A percentile compares a stretch with the other conserved stretches of the same genome.
Conservation (phyloP, 2,329 filamentous ascomycete genomes). For the Xylaria multiplex region DNA sequence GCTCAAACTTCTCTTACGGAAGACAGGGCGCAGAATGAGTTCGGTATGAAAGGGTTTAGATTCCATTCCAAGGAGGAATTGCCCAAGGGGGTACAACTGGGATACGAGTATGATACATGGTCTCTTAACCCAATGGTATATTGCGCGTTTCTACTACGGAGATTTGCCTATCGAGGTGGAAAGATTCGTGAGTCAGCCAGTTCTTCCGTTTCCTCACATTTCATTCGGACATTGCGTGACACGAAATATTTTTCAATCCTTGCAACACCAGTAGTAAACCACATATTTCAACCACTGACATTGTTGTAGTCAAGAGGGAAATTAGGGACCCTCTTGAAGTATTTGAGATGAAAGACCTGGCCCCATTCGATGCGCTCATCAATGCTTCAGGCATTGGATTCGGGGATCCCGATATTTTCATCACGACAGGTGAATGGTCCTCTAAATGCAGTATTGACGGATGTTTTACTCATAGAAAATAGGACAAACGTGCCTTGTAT, state of each 20-base stretch:
- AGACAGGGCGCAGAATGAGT: conserved; percentile 43
- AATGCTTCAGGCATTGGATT: conserved; percentile 61
- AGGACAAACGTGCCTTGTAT: conserved; percentile 58
- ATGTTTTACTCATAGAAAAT: conserved; percentile 39
- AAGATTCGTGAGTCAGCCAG: conserved; percentile 33
- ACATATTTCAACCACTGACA: conserved; percentile 38
- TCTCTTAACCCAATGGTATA: conserved; percentile 66
- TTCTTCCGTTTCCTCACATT: background rate
- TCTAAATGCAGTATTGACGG: background rate
- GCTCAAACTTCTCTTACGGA: conserved; percentile 53
- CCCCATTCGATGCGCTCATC: conserved; percentile 51
- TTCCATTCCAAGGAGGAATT: conserved; percentile 52
- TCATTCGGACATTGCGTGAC: too few relatives aligned
- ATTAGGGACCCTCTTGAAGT: conserved; percentile 53
- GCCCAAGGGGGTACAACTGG: conserved; percentile 56
- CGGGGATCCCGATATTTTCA: conserved; percentile 54
- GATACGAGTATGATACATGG: conserved; percentile 63
- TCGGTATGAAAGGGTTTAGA: conserved; percentile 54
- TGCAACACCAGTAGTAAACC: too few relatives aligned
- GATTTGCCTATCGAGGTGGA: conserved; percentile 54
- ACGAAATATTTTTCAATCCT: too few relatives aligned
- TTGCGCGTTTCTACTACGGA: conserved; percentile 58
- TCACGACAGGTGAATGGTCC: conserved; percentile 53
- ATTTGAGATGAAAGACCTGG: conserved; percentile 49
- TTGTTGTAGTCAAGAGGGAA: conserved; percentile 44